These are phyloP conservation scores for Rutstroemia sp. DNA, from an alignment of 2,329 filamentous ascomycete genomes.

Conservation along the genomic window DNA sequence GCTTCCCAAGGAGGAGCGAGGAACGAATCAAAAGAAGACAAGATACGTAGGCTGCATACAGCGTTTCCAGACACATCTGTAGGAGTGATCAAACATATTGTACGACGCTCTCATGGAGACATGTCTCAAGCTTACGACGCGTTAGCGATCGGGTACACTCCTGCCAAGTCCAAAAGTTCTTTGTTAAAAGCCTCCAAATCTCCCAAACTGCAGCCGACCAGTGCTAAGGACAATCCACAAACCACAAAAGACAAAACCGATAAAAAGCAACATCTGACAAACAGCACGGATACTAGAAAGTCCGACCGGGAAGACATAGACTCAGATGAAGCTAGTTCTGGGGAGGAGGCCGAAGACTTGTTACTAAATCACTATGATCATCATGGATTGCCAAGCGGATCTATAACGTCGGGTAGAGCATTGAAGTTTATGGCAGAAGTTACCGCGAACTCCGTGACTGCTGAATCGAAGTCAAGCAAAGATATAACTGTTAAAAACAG, in stretches of 20 bases:
- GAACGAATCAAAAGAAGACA: slow-evolving; percentile 16
- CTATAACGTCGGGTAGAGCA: slow-evolving; percentile 25
- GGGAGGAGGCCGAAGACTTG: slow-evolving; percentile 27
- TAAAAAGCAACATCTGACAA: no score
- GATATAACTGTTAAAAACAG: slow-evolving; percentile 15
- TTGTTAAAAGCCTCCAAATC: slow-evolving; percentile 16
- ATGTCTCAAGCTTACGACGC: slow-evolving; percentile 25
- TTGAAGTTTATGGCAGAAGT: slow-evolving; percentile 24
- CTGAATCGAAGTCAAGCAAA: slow-evolving; percentile 11
- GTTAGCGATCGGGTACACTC: slow-evolving; percentile 22
- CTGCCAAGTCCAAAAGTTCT: slow-evolving; percentile 20
- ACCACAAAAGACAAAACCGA: no score
- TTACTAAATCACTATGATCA: slow-evolving; percentile 27
- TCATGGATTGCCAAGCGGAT: slow-evolving; percentile 27
- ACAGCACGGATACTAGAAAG: no score
- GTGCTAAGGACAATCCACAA: background rate
- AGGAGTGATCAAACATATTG: slow-evolving; percentile 25
- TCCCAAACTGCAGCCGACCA: background rate
- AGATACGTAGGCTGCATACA: slow-evolving; percentile 25
- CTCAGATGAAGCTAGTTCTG: slow-evolving; percentile 16
- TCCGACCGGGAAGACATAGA: background rate
- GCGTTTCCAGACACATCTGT: slow-evolving; percentile 27
- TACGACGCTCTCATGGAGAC: slow-evolving; percentile 23
- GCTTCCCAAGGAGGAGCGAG: slow-evolving; percentile 15
- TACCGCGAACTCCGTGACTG: slow-evolving; percentile 14